Evolutionary conservation across 148 eudicot genomes (phyloP), one percentile per base, ranked within the genome.

Genomic region (Drosera capensis): DNA sequence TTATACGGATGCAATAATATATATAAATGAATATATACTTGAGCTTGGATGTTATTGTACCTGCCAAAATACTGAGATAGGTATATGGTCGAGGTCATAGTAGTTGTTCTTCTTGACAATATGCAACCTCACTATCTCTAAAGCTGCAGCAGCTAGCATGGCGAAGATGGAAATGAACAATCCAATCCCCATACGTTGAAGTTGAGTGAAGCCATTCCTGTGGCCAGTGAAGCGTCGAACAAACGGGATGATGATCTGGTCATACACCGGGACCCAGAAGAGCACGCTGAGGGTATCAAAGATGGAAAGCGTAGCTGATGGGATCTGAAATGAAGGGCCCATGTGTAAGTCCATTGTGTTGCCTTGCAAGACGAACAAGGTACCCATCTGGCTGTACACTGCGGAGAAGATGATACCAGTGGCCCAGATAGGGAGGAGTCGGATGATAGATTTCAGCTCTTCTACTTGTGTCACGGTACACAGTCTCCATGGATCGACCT

Each of bases 251-350:
- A 87, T 49, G 6, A 79, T 73, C 21, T 72, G 64, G 8, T 80
- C 56, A 35, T 74, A 79, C 20, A 83, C 43, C 63, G 79, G 79
- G 31, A 77, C 70, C 54, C 83, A 77, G 18, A 69, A 37, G 6
- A 79, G 85, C 0, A 87, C 96, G 22, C 86, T 87, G n/a, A 79
- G 63, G 43, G 75, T 83, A 73, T 87, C 96, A n/a, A 87, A 87
- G 48, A 78, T 72, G 6, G 90, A 87, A 86, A 83, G 83, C 67
- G 94, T 74, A n/a, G 96, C 82, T 1, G 96, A 70, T 6, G 96
- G 96, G 41, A 87, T 72, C 29, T 52, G 55, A 65, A 87, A 87
- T 2, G 38, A 34, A 3, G 31, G 31, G 7, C 38, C 38, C 2
- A 34, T 5, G 38, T 0, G 5, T 5, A 5, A 2, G 61, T 67